Evolutionary conservation across 1,139 yeast species (phyloP).

Genomic region (Pichia sp.): DNA sequence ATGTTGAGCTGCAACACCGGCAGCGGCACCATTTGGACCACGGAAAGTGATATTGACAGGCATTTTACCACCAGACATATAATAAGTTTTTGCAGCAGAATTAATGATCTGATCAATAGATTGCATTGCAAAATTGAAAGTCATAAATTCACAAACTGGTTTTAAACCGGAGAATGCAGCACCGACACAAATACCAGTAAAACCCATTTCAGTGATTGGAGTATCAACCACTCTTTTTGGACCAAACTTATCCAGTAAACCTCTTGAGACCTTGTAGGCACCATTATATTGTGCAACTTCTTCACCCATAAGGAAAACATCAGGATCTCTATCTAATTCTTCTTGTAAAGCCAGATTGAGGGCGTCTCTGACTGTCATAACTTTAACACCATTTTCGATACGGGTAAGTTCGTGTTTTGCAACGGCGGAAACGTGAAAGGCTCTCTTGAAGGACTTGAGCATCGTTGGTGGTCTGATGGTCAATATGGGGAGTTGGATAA

Average conservation of each 20-base stretch:
- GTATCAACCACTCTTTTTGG: slow-evolving; percentile 95
- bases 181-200: slow-evolving; percentile 96
- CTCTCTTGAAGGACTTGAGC: slow-evolving; percentile 2
- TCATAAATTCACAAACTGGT: slow-evolving; percentile 98
- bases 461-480: neutral
- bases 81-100: slow-evolving; percentile 97
- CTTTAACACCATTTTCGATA: slow-evolving; percentile 28
- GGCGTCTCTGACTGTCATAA: slow-evolving; percentile 95
- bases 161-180: slow-evolving; percentile 95
- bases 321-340: slow-evolving; percentile 94
- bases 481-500: neutral
- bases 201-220: slow-evolving; percentile 99
- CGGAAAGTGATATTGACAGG: slow-evolving; percentile 96
- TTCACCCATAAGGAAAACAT: slow-evolving; percentile 94
- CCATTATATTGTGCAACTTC: slow-evolving; percentile 99
- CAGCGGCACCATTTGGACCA: slow-evolving; percentile 99
- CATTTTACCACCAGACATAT: slow-evolving; percentile 99
- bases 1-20: slow-evolving; percentile 99
- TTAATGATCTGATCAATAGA: slow-evolving; percentile 96
- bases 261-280: slow-evolving; percentile 96
- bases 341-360: slow-evolving; percentile 92
- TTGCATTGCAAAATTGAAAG: slow-evolving; percentile 99
- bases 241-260: slow-evolving; percentile 92
- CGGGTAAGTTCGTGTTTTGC: slow-evolving; percentile 13
- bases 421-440: slow-evolving; percentile 3